phyloP scores from a whole-genome alignment of 768 basidiomycete species.

The Boletellus ananas region DNA sequence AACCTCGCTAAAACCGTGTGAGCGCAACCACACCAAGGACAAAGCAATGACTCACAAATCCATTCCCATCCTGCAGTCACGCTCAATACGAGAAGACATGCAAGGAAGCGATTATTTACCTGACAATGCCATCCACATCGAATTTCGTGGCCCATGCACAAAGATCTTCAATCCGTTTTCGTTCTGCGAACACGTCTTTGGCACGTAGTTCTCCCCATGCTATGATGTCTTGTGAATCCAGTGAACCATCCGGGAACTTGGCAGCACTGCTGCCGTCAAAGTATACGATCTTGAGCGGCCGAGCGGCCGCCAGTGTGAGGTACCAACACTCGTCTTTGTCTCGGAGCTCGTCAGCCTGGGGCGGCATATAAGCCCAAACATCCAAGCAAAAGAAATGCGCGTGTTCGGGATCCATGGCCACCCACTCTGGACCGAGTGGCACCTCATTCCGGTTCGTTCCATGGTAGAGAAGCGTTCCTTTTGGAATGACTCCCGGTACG shows the following conservation, averaged over 20 bases:
- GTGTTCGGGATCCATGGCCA: constrained; percentile 31
- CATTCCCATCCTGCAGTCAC: constrained; percentile 40
- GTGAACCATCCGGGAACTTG: constrained; percentile 28
- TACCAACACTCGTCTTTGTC: constrained; percentile 18
- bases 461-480: constrained; percentile 33
- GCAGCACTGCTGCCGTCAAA: constrained; percentile 35
- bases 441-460: constrained; percentile 13
- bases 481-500: constrained; percentile 29
- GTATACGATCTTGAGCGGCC: constrained; percentile 29
- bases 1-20: constrained; percentile 37
- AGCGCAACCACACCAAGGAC: background rate
- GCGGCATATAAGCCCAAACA: background rate
- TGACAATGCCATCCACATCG: constrained; percentile 34
- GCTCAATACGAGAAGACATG: background rate
- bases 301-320: constrained; percentile 9
- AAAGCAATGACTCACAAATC: constrained; percentile 37
- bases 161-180: constrained; percentile 24
- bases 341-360: background rate
- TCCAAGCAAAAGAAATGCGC: constrained; percentile 36
- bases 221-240: constrained; percentile 36
- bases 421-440: constrained; percentile 29
- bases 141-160: constrained; percentile 32
- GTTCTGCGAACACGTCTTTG: constrained; percentile 18
- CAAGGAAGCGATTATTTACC: constrained; percentile 5
- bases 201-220: constrained; percentile 26